phyloP scores from a whole-genome alignment of 768 basidiomycete genomes.

The Polyporus arcularius region DNA sequence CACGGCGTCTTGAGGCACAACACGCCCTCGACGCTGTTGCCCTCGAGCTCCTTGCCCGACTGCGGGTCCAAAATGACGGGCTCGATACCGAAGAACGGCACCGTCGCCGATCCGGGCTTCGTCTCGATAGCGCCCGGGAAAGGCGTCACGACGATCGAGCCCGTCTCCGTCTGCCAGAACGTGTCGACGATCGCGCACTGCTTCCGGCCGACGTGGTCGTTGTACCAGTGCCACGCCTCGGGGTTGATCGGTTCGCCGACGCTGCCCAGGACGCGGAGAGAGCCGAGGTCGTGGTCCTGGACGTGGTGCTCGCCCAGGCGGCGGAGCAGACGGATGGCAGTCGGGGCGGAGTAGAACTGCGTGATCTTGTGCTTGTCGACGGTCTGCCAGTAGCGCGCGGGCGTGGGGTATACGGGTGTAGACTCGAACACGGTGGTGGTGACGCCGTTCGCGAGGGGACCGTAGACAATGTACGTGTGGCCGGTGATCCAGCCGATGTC shows the following conservation, averaged over 20 bases:
- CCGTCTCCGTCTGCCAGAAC: constrained; percentile 98
- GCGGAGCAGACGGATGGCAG: constrained; percentile 91
- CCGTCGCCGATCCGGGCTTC: constrained; percentile 95
- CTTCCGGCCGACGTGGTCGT: constrained; percentile 85
- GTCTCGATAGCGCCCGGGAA: constrained; percentile 95
- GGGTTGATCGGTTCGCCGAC: constrained; percentile 99
- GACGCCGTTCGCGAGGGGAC: constrained; percentile 84
- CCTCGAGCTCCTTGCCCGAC: constrained; percentile 74
- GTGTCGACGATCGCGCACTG: constrained; percentile 96
- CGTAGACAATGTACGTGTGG: constrained; percentile 96
- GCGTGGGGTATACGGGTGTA: constrained; percentile 95
- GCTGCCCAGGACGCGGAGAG: constrained; percentile 83
- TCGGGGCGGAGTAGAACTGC: constrained; percentile 94
- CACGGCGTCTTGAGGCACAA: constrained; percentile 85
- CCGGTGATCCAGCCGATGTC: constrained; percentile 99
- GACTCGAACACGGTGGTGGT: constrained; percentile 93
- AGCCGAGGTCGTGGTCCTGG: constrained; percentile 76
- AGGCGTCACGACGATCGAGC: constrained; percentile 92
- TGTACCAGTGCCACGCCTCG: constrained; percentile 99
- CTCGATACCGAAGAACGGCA: constrained; percentile 97
- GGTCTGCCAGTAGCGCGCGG: constrained; percentile 95
- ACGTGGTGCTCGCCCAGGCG: constrained; percentile 87
- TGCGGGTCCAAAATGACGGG: constrained; percentile 84
- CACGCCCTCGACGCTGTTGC: constrained; percentile 88
- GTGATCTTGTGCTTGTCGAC: constrained; percentile 93